Conservation (phyloP, 257 asterid genomes). For the Avicennia marina region DNA sequence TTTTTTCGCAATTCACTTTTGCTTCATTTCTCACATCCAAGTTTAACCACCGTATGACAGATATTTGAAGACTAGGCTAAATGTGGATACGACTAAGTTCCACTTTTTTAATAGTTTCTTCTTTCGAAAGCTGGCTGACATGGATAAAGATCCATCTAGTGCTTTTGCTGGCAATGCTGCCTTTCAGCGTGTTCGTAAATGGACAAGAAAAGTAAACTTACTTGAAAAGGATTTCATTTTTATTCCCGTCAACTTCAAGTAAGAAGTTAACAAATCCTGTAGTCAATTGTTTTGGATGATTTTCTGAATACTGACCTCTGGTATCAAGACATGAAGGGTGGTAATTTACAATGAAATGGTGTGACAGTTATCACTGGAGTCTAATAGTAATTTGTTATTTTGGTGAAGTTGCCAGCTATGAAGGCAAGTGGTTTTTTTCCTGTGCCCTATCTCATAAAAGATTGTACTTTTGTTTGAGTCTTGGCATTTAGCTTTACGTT, state of each 20-base stretch:
- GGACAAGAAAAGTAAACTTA: constrained; percentile 92
- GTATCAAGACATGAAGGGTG: constrained; percentile 15
- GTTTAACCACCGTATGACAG: constrained; percentile 39
- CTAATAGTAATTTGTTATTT: constrained; percentile 82
- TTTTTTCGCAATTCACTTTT: neutral
- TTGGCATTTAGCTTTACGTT: neutral
- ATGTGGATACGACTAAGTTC: constrained; percentile 46
- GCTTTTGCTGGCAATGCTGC: constrained; percentile 87
- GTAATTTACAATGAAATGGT: constrained; percentile 26
- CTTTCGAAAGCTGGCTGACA: constrained; percentile 87
- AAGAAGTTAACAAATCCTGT: constrained; percentile 31
- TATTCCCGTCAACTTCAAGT: constrained; percentile 93
- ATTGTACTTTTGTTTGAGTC: neutral
- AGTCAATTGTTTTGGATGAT: constrained; percentile 15
- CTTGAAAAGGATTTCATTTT: constrained; percentile 83
- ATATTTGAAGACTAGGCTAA: constrained; percentile 61
- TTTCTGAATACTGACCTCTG: constrained; percentile 23
- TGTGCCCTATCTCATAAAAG: constrained; percentile 5
- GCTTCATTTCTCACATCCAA: constrained; percentile 20
- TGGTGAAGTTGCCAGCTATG: constrained; percentile 55
- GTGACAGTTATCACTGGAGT: constrained; percentile 94
- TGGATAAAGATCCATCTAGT: constrained; percentile 90
- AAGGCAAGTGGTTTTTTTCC: constrained; percentile 59
- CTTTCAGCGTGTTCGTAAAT: constrained; percentile 91
- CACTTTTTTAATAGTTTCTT: constrained; percentile 96